A percentile compares a stretch with the other conserved stretches of the same genome.
Evolutionary conservation across 495 filamentous ascomycete species (phyloP).

Genomic region (Antarctomyces pellizariae): DNA sequence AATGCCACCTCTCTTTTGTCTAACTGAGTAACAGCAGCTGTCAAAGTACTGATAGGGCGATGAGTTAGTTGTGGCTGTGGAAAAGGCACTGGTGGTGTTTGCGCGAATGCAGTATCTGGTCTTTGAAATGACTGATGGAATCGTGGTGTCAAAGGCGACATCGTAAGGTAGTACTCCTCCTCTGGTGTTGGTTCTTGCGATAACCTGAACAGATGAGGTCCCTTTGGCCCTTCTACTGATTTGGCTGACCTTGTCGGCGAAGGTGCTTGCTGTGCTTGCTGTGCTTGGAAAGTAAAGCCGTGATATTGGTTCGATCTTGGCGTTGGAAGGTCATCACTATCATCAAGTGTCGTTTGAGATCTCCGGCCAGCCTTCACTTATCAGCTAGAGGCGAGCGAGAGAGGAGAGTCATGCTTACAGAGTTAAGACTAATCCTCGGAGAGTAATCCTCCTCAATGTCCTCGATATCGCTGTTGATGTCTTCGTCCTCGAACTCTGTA

Average conservation of each 20-base stretch:
- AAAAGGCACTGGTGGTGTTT: constrained; percentile 3
- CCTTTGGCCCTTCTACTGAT: constrained; percentile 53
- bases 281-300: constrained; percentile 22
- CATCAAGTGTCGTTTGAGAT: constrained; percentile 53
- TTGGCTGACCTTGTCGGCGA: constrained; percentile 21
- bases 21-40: constrained; percentile 24
- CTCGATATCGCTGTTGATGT: constrained; percentile 32
- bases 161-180: constrained; percentile 33
- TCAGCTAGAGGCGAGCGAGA: constrained; percentile 1
- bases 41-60: constrained; percentile 16
- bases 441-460: constrained; percentile 39
- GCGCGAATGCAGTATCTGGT: constrained; percentile 12
- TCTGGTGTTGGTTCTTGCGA: constrained; percentile 26
- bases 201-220: constrained; percentile 71
- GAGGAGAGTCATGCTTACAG: constrained; percentile 23
- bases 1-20: constrained; percentile 29
- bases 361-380: constrained; percentile 28
- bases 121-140: constrained; percentile 4
- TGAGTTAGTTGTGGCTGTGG: constrained; percentile 10
- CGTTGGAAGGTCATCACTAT: constrained; percentile 51
- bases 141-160: constrained; percentile 37
- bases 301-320: constrained; percentile 25
- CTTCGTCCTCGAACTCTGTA: constrained; percentile 46
- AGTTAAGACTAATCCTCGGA: constrained; percentile 38
- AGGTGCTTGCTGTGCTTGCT: constrained; percentile 15